Evolutionary conservation across 2,329 filamentous ascomycete genomes (phyloP), one percentile per base, ranked within the genome.

Genomic region (Neobulgaria alba): DNA sequence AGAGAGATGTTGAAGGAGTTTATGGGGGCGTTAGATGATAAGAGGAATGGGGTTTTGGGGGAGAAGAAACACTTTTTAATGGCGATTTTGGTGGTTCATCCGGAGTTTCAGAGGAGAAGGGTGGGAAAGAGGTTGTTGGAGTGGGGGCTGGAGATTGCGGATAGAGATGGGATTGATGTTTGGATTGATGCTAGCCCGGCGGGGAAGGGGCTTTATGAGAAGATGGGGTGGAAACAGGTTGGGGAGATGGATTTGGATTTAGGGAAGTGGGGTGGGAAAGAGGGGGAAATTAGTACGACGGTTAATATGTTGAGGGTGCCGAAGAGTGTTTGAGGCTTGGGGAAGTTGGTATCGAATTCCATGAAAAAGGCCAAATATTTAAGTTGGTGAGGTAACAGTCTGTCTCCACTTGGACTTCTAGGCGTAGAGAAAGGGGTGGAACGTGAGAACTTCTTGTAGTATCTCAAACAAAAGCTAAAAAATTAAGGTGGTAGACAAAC

Each of bases 201-300:
- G 14, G 46, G 46, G 3, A 42, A 43, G 19, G 36, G 38, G 3
- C 31, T 51, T 10, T 51, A 48, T 39, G 29, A 38, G 34, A 36
- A 38, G 30, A 14, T 41, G 19, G 46, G 46, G 4, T 51, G 48
- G 48, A 47, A 40, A 26, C 41, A 42, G 10, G 37, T 45, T 5
- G 39, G 18, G 8, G 10, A 15, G 5, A 9, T 46, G 4, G 37
- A 44, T 9, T n/a, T 48, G n/a, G 43, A 48, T 39, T 39, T 48
- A 36, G 43, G 29, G 15, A 38, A 39, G 12, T 50, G 43, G 48
- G 48, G 41, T 31, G 42, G 33, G 9, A 23, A 40, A 35, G 40
- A 39, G 18, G 39, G 30, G 5, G 33, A 45, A 5, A 10, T 33
- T 3, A 21, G 4, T 3, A 41, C 32, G 36, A 38, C 36, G 9